Base-by-base conservation (phyloP, 2,329 filamentous ascomycete species). In the Periconia macrospinosa region DNA sequence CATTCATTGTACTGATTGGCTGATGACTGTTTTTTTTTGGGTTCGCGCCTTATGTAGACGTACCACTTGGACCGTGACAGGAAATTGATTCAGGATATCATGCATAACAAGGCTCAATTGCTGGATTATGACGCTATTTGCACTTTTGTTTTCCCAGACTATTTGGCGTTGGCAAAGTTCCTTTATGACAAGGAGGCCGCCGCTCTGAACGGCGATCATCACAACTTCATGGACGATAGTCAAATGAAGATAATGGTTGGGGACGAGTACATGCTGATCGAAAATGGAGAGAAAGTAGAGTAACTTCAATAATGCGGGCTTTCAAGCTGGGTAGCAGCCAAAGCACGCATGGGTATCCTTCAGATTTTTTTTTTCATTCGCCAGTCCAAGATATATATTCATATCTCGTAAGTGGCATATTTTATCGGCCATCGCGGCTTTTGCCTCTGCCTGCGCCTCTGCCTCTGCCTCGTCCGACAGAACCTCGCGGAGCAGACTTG, bases 71-170 rank as follows among this genome's bases (percentile, higher is more conserved):
- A 73, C 49, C 70, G 76, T 14, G 77, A 79, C 54, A 71, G 74
- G 27, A 76, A 73, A 47, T 41, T 76, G 47, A 71, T 78, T 49
- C 71, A 74, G 47, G 77, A 79, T 56, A 79, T 79, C 60, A 63
- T 79, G 59, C 75, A 76, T 51, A 76, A 77, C 18, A 73, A 76
- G 50, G 76, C 75, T 9, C 65, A 71, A 47, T 67, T 79, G 54
- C 59, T 77, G 46, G 72, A 76, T 47, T 79, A 77, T 61, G 76
- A 79, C 57, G 77, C 77, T 46, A 78, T 79, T 33, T 79, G 77
- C 66, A 78, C 76, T 11, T 79, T 79, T 61, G 75, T 78, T 50
- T 79, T 79, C 56, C 72, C 71, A 46, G 76, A 78, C 58, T 79
- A 78, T 53, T 68, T 73, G 49, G 69, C 72, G n/a, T 72, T 78